Conservation (phyloP, 768 basidiomycete genomes). For the Mycena belliarum region DNA sequence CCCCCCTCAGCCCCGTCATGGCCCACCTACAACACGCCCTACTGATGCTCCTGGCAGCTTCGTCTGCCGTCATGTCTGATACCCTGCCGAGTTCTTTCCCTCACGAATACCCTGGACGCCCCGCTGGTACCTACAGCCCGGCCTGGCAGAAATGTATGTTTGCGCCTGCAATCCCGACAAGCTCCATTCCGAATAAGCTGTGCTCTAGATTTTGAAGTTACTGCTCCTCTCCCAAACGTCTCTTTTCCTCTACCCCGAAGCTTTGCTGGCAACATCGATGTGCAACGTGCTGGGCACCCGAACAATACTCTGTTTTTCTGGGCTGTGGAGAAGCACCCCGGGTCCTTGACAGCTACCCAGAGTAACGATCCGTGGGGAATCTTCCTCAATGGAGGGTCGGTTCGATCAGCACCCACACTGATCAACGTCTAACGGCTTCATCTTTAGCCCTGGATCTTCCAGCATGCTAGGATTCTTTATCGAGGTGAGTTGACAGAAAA, state of each 20-base stretch:
- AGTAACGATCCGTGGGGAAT: constrained; percentile 64
- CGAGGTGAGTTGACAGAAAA: constrained; percentile 44
- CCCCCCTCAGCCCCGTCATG: constrained; percentile 20
- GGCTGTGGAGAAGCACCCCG: constrained; percentile 57
- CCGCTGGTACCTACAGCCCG: constrained; percentile 49
- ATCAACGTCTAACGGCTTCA: background rate
- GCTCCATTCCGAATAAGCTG: background rate
- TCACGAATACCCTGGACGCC: constrained; percentile 48
- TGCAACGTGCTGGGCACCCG: constrained; percentile 57
- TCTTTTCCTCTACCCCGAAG: constrained; percentile 52
- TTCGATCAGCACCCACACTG: constrained; percentile 1
- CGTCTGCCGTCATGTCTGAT: constrained; percentile 26
- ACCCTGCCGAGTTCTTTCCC: constrained; percentile 47
- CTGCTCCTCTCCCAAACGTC: constrained; percentile 57
- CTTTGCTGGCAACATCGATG: constrained; percentile 66
- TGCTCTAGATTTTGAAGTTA: constrained; percentile 59
- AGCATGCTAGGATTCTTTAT: constrained; percentile 65
- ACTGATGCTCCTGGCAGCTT: constrained; percentile 26
- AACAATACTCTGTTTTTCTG: constrained; percentile 70
- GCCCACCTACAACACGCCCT: constrained; percentile 27
- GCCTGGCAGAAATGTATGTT: constrained; percentile 64
- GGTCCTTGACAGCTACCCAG: constrained; percentile 52
- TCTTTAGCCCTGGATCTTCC: constrained; percentile 63
- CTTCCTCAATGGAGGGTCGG: constrained; percentile 74
- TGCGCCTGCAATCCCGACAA: background rate